Evolutionary conservation across 805 yeast species (phyloP).

Genomic region (Teunomyces tritomae): DNA sequence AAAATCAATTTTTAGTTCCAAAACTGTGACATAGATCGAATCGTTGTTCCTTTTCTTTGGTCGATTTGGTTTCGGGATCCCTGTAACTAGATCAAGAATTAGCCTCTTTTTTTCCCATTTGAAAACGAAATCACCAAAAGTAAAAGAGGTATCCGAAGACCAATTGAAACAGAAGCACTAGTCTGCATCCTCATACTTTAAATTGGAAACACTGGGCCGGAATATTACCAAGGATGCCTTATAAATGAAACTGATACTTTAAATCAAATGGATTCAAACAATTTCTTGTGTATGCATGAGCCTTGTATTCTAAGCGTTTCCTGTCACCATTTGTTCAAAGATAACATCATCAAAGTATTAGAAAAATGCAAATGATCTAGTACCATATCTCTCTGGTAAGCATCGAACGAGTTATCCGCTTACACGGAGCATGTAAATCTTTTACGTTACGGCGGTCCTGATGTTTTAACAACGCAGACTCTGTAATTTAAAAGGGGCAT

Average conservation of each 20-base stretch:
- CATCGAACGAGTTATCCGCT: neutral
- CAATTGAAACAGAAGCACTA: neutral
- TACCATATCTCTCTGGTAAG: neutral
- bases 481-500: neutral
- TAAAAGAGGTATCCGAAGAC: neutral
- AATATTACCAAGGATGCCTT: constrained; percentile 4
- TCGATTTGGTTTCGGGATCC: neutral
- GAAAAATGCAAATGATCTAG: neutral
- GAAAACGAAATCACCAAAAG: constrained; percentile 5
- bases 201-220: constrained; percentile 2
- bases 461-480: neutral
- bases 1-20: neutral
- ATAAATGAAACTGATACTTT: neutral
- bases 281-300: neutral
- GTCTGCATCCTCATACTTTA: neutral
- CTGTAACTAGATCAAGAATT: neutral
- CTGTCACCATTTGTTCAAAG: neutral
- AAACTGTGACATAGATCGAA: neutral
- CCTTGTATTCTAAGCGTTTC: constrained; percentile 2
- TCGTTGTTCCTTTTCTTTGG: constrained; percentile 3
- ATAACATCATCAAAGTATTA: neutral
- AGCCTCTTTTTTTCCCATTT: neutral
- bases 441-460: constrained; percentile 4
- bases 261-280: neutral
- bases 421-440: neutral